Conservation (phyloP, 2,329 filamentous ascomycete genomes). For the Sphaerulina populicola region DNA sequence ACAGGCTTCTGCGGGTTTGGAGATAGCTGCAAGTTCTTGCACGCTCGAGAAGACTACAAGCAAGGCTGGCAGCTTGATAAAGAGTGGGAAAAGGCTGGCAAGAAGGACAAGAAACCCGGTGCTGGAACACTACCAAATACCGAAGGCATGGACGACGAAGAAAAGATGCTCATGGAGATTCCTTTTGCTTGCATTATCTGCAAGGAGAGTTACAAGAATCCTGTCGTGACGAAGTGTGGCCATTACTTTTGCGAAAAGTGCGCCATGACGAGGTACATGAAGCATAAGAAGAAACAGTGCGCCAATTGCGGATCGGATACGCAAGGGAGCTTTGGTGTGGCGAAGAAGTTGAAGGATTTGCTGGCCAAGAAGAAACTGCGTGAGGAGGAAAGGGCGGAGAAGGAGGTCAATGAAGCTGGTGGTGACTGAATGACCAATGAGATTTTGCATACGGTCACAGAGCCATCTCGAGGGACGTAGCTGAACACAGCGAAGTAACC, state of each 20-base stretch:
- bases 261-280: conserved; percentile 73
- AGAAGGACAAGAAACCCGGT: conserved; percentile 48
- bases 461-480: too few species aligned
- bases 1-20: conserved; percentile 67
- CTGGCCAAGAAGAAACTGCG: conserved; percentile 63
- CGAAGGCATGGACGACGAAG: conserved; percentile 52
- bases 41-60: conserved; percentile 70
- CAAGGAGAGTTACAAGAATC: conserved; percentile 65
- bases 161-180: conserved; percentile 69
- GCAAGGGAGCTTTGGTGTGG: conserved; percentile 79
- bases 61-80: conserved; percentile 92
- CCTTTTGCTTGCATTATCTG: conserved; percentile 88
- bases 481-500: too few species aligned
- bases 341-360: conserved; percentile 72
- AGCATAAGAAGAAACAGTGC: conserved; percentile 71
- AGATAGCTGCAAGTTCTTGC: conserved; percentile 74
- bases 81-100: conserved; percentile 83
- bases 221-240: conserved; percentile 79
- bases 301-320: conserved; percentile 79
- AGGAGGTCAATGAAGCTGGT: conserved; percentile 47
- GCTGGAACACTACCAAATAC: conserved; percentile 47
- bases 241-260: conserved; percentile 95
- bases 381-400: conserved; percentile 50
- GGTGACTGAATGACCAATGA: conserved; percentile 25
- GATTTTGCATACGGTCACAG: background rate